Base-by-base conservation (phyloP, 176 grass and related monocot genomes). In the Paspalum vaginatum region DNA sequence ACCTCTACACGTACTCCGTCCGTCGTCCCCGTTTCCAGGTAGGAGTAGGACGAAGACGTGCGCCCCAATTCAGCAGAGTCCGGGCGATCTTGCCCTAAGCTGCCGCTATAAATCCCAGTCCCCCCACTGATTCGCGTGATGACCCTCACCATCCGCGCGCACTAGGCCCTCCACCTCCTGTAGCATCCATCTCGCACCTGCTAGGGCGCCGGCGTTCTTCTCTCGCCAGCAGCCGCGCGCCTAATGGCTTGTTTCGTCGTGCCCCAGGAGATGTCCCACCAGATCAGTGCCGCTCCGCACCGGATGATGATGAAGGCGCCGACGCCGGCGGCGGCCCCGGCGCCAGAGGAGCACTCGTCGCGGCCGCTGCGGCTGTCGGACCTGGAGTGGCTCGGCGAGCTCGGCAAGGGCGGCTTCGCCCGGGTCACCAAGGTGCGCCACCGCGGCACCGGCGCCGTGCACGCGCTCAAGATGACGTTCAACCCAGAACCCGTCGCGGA, bases 341-440 rank as follows among this genome's bases (percentile, higher is more conserved):
- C 26, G 5, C 7, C 15, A 6, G 51, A 21, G 24, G 68, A 74
- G 38, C 32, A 32, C 32, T 2, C 1, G 2, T 32, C 32, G 32
- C 32, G 2, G 32, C 32, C 32, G 1, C 17, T 48, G 11, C 15
- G 48, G n/a, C 64, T 70, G 2, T 81, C 49, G 12, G 76, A 87
- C 58, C 21, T 87, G 0, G 77, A 81, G 1, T 25, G 53, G 81
- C 0, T 87, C 8, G 22, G 6, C n/a, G 56, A 84, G 40, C 81
- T 85, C 13, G 85, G 76, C 18, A 12, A 38, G 27, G 89, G 89
- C 17, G 67, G 57, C 46, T 69, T 78, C 56, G 85, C 81, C 21
- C 64, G 50, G 0, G 85, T 91, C 12, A 66, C 8, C 85, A 87
- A 91, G 81, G 85, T 46, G 21, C 71, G 85, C 6, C 81, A 84